Percentiles rank a stretch among this genome's conserved stretches.
These are phyloP conservation scores for Macadamia tetraphylla DNA, from an alignment of 164 flowering plant genomes.

Conservation along the genomic window DNA sequence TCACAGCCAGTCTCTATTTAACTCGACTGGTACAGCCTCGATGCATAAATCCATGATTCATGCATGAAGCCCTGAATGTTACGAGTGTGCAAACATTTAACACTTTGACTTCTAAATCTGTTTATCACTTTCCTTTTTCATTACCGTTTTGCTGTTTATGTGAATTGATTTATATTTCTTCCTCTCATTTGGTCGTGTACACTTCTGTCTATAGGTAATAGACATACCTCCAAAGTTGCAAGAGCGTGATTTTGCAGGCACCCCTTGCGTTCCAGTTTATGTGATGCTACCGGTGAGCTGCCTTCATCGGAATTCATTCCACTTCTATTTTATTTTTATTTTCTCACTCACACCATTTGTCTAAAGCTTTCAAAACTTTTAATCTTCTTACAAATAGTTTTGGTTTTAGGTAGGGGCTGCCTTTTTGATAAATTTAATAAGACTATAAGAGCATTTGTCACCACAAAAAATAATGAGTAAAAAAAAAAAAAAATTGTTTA, in stretches of 20 bases:
- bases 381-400: not conserved
- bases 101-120: no score
- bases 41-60: no score
- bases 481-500: no score
- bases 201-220: constrained; percentile 27
- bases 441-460: no score
- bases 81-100: no score
- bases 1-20: no score
- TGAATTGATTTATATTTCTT: not conserved
- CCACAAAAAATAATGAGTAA: no score
- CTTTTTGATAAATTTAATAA: not conserved
- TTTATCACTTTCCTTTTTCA: not conserved
- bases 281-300: constrained; percentile 90
- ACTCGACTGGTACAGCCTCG: no score
- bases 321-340: not conserved
- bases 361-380: not conserved
- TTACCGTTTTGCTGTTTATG: not conserved
- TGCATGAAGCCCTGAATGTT: no score
- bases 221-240: constrained; percentile 37
- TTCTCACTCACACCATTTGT: not conserved
- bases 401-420: not conserved
- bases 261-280: constrained; percentile 82
- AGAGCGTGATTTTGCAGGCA: constrained; percentile 86
- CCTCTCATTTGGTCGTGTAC: not conserved
- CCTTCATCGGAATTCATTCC: not conserved